Percentiles rank a stretch among this genome's conserved stretches.
phyloP scores from a whole-genome alignment of 2,329 filamentous ascomycete genomes.

The Claviceps sp. region DNA sequence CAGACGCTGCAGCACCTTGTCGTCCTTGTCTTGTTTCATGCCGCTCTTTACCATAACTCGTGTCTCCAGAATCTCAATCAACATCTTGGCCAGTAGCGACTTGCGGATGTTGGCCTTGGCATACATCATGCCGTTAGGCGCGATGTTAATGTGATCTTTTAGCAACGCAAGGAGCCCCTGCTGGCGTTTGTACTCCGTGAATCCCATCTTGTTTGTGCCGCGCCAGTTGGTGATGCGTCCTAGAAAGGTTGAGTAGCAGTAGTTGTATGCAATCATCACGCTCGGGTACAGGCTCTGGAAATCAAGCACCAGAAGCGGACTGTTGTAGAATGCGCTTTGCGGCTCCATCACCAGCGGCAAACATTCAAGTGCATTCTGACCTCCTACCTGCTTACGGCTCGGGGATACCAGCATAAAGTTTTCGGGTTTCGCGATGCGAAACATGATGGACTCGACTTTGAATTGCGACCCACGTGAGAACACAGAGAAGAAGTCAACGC shows the following conservation, averaged over 20 bases:
- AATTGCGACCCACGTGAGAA: slow-evolving; percentile 92
- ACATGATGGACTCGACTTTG: slow-evolving; percentile 98
- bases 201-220: slow-evolving; percentile 90
- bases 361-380: slow-evolving; percentile 89
- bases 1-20: slow-evolving; percentile 71
- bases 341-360: slow-evolving; percentile 95
- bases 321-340: slow-evolving; percentile 85
- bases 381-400: slow-evolving; percentile 79
- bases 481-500: slow-evolving; percentile 93
- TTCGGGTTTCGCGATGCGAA: slow-evolving; percentile 92
- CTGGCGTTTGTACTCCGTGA: slow-evolving; percentile 72
- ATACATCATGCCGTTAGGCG: slow-evolving; percentile 96
- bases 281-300: slow-evolving; percentile 95
- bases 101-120: slow-evolving; percentile 73
- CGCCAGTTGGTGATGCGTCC: slow-evolving; percentile 78
- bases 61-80: slow-evolving; percentile 89
- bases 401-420: slow-evolving; percentile 86
- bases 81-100: slow-evolving; percentile 88
- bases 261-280: slow-evolving; percentile 98
- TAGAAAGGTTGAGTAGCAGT: slow-evolving; percentile 94
- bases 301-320: slow-evolving; percentile 79
- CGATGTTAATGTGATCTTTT: slow-evolving; percentile 76
- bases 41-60: slow-evolving; percentile 95
- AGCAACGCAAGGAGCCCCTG: slow-evolving; percentile 62
- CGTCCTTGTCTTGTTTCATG: slow-evolving; percentile 87